phyloP scores from a whole-genome alignment of 2,329 filamentous ascomycete genomes.

The Trichoderma hamatum region DNA sequence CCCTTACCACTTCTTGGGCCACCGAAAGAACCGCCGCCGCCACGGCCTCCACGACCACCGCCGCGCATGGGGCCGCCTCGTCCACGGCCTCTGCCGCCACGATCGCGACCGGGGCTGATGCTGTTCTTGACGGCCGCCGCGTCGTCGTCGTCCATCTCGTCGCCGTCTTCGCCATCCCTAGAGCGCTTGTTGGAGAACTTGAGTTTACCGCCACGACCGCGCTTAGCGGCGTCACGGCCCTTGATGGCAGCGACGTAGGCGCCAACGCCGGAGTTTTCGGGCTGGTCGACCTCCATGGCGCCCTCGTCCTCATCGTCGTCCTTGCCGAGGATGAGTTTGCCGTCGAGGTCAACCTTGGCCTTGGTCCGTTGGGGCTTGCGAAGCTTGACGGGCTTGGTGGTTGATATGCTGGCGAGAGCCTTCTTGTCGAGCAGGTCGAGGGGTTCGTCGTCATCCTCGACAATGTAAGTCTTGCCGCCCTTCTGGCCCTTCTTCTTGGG shows the following conservation, averaged over 20 bases:
- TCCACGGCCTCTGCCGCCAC: conserved; percentile 38
- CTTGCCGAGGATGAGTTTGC: conserved; percentile 75
- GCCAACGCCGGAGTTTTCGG: conserved; percentile 61
- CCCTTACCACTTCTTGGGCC: conserved; percentile 51
- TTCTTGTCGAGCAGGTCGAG: conserved; percentile 89
- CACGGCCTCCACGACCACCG: conserved; percentile 42
- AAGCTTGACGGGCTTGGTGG: conserved; percentile 75
- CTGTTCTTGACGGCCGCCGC: conserved; percentile 57
- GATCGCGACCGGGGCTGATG: conserved; percentile 44
- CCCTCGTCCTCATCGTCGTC: conserved; percentile 53
- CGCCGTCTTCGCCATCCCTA: conserved; percentile 52
- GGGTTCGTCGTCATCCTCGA: conserved; percentile 92
- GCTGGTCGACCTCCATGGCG: conserved; percentile 67
- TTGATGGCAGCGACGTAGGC: conserved; percentile 72
- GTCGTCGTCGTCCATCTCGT: conserved; percentile 58
- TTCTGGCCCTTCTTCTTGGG: conserved; percentile 57
- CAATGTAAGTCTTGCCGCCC: conserved; percentile 77
- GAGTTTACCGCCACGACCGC: conserved; percentile 67
- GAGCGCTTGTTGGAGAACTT: conserved; percentile 69
- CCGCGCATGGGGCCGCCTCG: conserved; percentile 38
- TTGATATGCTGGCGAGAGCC: conserved; percentile 89
- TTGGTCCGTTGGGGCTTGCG: conserved; percentile 61
- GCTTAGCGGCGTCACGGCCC: conserved; percentile 65
- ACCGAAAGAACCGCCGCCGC: conserved; percentile 44
- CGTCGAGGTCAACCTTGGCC: conserved; percentile 73